phyloP scores from a whole-genome alignment of 805 yeast species.

The Candida silvatica region DNA sequence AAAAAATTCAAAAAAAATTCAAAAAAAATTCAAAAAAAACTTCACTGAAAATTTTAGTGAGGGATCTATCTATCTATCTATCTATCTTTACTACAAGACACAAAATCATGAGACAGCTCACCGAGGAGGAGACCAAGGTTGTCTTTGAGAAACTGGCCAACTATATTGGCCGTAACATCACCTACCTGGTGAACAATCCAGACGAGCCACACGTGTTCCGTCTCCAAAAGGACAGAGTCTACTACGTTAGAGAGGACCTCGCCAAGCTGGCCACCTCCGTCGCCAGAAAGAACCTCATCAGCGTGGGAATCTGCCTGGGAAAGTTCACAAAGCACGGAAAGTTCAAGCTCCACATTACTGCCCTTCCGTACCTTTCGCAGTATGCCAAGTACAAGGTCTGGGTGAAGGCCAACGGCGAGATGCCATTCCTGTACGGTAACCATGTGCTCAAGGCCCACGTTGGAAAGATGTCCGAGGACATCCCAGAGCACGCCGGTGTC shows the following conservation, averaged over 20 bases:
- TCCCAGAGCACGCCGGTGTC: conserved; percentile 97
- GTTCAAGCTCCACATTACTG: conserved; percentile 90
- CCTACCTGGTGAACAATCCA: conserved; percentile 75
- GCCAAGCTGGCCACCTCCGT: conserved; percentile 87
- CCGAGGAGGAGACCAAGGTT: conserved; percentile 94
- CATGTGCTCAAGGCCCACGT: conserved; percentile 94
- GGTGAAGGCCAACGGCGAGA: conserved; percentile 96
- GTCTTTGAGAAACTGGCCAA: conserved; percentile 95
- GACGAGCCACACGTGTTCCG: conserved; percentile 92
- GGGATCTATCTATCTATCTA: neutral
- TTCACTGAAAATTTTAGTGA: neutral
- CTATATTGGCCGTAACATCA: conserved; percentile 93
- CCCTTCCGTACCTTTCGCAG: conserved; percentile 72
- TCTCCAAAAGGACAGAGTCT: conserved; percentile 92
- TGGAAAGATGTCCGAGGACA: conserved; percentile 94
- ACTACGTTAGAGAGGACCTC: conserved; percentile 76
- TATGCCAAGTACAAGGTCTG: conserved; percentile 91
- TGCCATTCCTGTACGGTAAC: conserved; percentile 96
- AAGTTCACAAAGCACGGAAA: conserved; percentile 97
- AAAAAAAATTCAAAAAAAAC: too few relatives aligned
- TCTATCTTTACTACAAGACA: too few relatives aligned
- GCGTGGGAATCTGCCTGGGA: conserved; percentile 89
- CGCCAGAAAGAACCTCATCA: conserved; percentile 83
- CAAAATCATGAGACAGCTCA: conserved; percentile 73
- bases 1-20: too few relatives aligned